A percentile compares a stretch with the other conserved stretches of the same genome.
These are phyloP conservation scores for Phlyctochytrium planicorne DNA, from an alignment of 192 early-diverging fungal genomes.

Conservation along the genomic window DNA sequence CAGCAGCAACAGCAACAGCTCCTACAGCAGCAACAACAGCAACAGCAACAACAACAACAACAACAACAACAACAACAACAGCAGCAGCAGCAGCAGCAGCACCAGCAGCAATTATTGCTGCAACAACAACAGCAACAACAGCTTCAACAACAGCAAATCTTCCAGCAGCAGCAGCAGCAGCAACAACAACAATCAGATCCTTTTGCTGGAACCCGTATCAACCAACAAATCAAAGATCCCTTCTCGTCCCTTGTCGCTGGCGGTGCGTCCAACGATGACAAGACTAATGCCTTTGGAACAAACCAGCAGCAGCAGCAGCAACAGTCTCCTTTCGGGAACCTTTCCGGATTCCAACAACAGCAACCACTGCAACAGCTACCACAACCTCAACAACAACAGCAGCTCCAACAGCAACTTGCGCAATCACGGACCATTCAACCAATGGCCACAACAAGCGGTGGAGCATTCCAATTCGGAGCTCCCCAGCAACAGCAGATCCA, in stretches of 20 bases:
- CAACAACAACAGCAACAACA: slow-evolving; percentile 16
- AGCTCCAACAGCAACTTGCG: not conserved
- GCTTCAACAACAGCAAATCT: slow-evolving; percentile 5
- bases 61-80: slow-evolving; percentile 1
- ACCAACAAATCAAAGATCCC: not conserved
- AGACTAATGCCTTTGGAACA: too few species aligned
- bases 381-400: slow-evolving; percentile 20
- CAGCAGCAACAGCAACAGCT: not conserved
- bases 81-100: slow-evolving; percentile 10
- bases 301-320: slow-evolving; percentile 10
- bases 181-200: slow-evolving; percentile 21
- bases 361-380: slow-evolving; percentile 32
- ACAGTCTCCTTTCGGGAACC: slow-evolving; percentile 6
- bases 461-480: too few species aligned
- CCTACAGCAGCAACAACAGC: not conserved
- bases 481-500: slow-evolving; percentile 1
- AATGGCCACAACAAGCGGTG: not conserved
- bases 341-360: slow-evolving; percentile 22
- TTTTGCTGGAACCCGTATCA: not conserved
- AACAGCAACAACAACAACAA: slow-evolving; percentile 12
- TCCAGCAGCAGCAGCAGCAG: slow-evolving; percentile 26
- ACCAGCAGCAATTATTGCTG: too few species aligned
- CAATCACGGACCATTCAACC: not conserved
- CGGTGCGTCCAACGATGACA: too few species aligned
- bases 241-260: too few species aligned